Evolutionary conservation across 2,329 filamentous ascomycete species (phyloP).

Genomic region (Aspergillus brasiliensis): DNA sequence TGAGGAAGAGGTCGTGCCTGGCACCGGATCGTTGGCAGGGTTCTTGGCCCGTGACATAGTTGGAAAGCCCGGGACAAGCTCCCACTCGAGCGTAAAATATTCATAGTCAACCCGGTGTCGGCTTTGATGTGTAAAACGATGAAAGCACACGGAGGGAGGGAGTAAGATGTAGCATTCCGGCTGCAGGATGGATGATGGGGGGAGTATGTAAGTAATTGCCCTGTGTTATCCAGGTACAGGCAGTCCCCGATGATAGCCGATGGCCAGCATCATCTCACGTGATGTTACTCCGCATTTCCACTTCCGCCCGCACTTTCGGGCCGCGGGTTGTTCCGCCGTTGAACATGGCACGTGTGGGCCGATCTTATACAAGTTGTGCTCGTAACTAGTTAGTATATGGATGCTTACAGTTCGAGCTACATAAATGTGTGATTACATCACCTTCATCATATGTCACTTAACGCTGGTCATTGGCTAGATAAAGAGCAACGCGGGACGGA

Average conservation of each 20-base stretch:
- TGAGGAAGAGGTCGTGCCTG: slow-evolving; percentile 26
- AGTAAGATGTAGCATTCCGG: slow-evolving; percentile 1
- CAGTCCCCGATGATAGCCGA: slow-evolving; percentile 29
- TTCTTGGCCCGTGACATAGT: slow-evolving; percentile 27
- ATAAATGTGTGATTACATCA: too few relatives aligned
- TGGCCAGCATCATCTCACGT: slow-evolving; percentile 25
- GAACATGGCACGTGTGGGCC: too few relatives aligned
- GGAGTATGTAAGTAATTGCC: slow-evolving; percentile 1
- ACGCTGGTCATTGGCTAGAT: too few relatives aligned
- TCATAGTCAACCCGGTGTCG: slow-evolving; percentile 26
- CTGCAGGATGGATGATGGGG: slow-evolving; percentile 12
- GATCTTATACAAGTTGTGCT: too few relatives aligned
- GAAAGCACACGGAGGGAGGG: slow-evolving; percentile 3
- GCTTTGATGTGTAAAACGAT: slow-evolving; percentile 1
- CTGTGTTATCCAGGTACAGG: slow-evolving; percentile 2
- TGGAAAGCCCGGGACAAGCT: slow-evolving; percentile 32
- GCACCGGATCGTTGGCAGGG: slow-evolving; percentile 29
- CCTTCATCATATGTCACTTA: too few relatives aligned
- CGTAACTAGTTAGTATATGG: too few relatives aligned
- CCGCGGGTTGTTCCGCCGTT: too few relatives aligned
- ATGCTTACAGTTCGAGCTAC: too few relatives aligned
- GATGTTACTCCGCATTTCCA: slow-evolving; percentile 16
- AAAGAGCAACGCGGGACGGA: too few relatives aligned
- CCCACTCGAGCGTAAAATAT: slow-evolving; percentile 33
- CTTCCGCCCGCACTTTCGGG: too few relatives aligned